Conservation (phyloP, 1,284 basidiomycete species). For the Malassezia sp. region DNA sequence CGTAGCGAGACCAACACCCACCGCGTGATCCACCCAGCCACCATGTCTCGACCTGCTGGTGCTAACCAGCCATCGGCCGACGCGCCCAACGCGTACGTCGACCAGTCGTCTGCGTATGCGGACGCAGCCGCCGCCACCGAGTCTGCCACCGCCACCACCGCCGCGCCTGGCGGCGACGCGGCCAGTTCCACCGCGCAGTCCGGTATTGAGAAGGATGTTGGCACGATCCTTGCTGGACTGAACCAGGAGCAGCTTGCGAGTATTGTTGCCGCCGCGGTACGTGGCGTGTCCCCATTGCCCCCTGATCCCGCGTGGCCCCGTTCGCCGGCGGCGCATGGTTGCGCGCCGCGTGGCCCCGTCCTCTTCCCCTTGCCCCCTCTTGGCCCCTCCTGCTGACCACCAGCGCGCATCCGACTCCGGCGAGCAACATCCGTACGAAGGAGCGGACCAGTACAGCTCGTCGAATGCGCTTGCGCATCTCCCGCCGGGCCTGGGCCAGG, state of each 20-base stretch:
- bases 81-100: conserved; percentile 14
- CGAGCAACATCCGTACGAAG: conserved; percentile 9
- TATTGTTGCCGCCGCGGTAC: conserved; percentile 36
- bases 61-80: conserved; percentile 5
- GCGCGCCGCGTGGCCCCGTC: too few species aligned
- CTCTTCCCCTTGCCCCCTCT: too few species aligned
- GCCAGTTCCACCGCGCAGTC: conserved; percentile 9
- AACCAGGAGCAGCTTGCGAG: conserved; percentile 38
- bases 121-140: not conserved
- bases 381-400: too few species aligned
- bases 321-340: too few species aligned
- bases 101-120: conserved; percentile 11
- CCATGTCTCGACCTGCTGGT: conserved; percentile 12
- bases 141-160: not conserved
- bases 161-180: conserved; percentile 13
- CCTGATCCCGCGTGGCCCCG: too few species aligned
- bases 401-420: conserved; percentile 18
- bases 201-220: conserved; percentile 30
- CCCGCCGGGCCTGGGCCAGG: conserved; percentile 26
- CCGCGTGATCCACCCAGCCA: conserved; percentile 4
- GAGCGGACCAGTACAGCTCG: conserved; percentile 6
- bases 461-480: conserved; percentile 16
- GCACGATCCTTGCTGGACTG: conserved; percentile 31
- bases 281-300: too few species aligned
- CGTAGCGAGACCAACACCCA: conserved; percentile 11